Evolutionary conservation across 352 stramenopile genomes (phyloP).

Genomic region (Pythium utonaiense): DNA sequence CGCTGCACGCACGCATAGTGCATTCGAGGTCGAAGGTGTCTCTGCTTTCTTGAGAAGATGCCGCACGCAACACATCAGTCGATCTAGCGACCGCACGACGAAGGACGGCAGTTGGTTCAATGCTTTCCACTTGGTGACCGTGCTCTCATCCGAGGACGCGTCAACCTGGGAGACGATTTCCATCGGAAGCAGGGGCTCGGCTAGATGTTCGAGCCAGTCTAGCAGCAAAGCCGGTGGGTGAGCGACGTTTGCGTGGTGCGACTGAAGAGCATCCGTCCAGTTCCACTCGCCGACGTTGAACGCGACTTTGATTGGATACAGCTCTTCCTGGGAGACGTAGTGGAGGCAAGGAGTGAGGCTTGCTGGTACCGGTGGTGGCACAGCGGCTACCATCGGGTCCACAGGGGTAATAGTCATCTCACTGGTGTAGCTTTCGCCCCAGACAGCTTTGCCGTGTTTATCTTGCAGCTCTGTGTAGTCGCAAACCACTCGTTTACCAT

Average conservation of each 20-base stretch:
- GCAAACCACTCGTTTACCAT: neutral
- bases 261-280: constrained; percentile 37
- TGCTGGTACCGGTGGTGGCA: constrained; percentile 27
- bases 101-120: constrained; percentile 57
- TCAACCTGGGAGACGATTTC: constrained; percentile 26
- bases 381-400: neutral
- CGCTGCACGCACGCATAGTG: constrained; percentile 41
- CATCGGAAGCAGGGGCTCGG: constrained; percentile 42
- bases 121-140: constrained; percentile 27
- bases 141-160: constrained; percentile 4
- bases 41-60: constrained; percentile 31
- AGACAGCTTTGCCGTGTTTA: constrained; percentile 17
- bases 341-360: constrained; percentile 4
- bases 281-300: constrained; percentile 78
- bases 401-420: neutral
- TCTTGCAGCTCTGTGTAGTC: constrained; percentile 9
- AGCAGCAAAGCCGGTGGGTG: constrained; percentile 54
- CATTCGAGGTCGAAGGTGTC: constrained; percentile 21
- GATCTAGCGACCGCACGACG: constrained; percentile 56
- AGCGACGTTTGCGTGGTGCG: constrained; percentile 16
- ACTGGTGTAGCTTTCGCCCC: constrained; percentile 6
- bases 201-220: constrained; percentile 79
- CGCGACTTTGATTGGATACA: constrained; percentile 66
- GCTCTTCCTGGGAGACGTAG: constrained; percentile 35
- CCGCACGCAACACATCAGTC: constrained; percentile 47